A percentile compares a stretch with the other conserved stretches of the same genome.
Conservation (phyloP, 2,329 filamentous ascomycete genomes). For the Sclerotinia spermophila region DNA sequence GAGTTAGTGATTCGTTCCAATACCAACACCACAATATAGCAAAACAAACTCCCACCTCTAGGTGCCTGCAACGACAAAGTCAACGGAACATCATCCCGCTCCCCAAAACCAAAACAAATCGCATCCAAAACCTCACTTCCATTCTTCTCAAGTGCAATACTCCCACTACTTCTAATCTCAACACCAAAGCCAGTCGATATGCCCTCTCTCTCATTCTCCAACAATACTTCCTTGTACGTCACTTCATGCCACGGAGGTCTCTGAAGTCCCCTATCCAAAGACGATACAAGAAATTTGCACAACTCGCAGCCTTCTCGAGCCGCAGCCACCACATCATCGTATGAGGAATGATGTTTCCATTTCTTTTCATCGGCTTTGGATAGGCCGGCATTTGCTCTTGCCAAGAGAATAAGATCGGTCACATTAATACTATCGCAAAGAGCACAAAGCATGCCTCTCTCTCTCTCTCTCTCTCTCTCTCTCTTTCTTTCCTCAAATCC, state of each 20-base stretch:
- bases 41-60: background rate
- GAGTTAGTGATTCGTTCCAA: background rate
- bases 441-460: conserved; percentile 1
- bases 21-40: background rate
- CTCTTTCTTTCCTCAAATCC: no score
- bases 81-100: background rate
- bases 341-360: background rate
- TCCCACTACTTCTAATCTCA: background rate
- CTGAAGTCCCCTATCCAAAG: background rate
- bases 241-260: background rate
- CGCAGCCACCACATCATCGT: background rate
- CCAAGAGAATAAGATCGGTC: background rate
- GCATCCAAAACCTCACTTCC: background rate
- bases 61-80: background rate
- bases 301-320: background rate
- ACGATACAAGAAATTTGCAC: background rate
- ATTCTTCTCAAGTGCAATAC: no score
- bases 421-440: conserved; percentile 1
- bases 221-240: background rate
- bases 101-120: background rate
- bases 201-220: background rate
- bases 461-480: no score
- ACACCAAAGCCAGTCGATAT: background rate
- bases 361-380: no score
- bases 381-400: background rate